Evolutionary conservation across 495 filamentous ascomycete species (phyloP).

Genomic region (Tuber aestivum): DNA sequence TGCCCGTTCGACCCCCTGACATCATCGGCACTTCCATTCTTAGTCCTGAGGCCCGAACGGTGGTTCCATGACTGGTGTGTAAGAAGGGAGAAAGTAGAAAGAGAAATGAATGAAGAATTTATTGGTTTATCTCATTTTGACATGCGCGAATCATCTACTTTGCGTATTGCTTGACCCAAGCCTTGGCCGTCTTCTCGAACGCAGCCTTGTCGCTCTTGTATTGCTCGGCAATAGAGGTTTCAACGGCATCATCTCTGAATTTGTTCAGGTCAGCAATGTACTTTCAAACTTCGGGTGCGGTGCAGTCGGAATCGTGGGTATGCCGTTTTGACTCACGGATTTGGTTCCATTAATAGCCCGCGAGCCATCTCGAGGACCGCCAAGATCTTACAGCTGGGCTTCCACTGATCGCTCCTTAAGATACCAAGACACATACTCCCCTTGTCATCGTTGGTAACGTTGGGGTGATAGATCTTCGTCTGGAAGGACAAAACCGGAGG

Average conservation of each 20-base stretch:
- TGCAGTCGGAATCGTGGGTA: background rate
- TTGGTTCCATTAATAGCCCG: constrained; percentile 73
- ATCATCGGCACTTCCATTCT: background rate
- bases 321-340: constrained; percentile 49
- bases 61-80: background rate
- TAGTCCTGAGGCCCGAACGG: background rate
- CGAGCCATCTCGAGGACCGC: constrained; percentile 75
- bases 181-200: constrained; percentile 76
- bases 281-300: background rate
- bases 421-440: constrained; percentile 89
- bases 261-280: background rate
- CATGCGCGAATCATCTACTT: constrained; percentile 36
- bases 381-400: constrained; percentile 72
- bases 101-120: background rate
- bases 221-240: constrained; percentile 78
- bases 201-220: constrained; percentile 64
- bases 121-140: background rate
- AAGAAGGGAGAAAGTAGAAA: background rate
- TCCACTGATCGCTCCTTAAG: constrained; percentile 87
- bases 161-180: constrained; percentile 79
- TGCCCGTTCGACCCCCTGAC: background rate
- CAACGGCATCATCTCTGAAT: constrained; percentile 74
- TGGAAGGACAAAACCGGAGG: constrained; percentile 77
- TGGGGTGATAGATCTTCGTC: constrained; percentile 97
- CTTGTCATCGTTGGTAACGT: constrained; percentile 88